Evolutionary conservation across 2,329 filamentous ascomycete species (phyloP).

Genomic region (Berkeleyomyces basicola): DNA sequence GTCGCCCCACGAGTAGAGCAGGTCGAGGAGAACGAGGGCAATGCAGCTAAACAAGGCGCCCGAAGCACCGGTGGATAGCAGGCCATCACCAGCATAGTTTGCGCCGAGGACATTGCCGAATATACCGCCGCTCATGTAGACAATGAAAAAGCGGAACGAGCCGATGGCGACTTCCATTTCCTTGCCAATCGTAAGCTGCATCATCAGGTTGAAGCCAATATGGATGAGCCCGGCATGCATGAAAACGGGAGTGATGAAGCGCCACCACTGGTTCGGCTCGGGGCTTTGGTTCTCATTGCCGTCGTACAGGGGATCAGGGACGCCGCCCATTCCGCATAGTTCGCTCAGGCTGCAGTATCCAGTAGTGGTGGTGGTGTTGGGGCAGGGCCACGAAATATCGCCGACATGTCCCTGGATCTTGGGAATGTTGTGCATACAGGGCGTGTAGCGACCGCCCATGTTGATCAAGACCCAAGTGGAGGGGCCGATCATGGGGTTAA

Average conservation of each 20-base stretch:
- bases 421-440: slow-evolving; percentile 80
- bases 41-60: slow-evolving; percentile 85
- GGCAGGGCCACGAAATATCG: slow-evolving; percentile 56
- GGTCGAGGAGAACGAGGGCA: slow-evolving; percentile 71
- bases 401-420: slow-evolving; percentile 39
- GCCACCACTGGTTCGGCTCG: slow-evolving; percentile 85
- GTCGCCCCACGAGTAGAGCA: slow-evolving; percentile 83
- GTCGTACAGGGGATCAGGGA: slow-evolving; percentile 49
- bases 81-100: slow-evolving; percentile 71
- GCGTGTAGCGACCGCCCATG: slow-evolving; percentile 84
- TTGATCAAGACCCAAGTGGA: slow-evolving; percentile 84
- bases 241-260: slow-evolving; percentile 92
- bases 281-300: slow-evolving; percentile 32
- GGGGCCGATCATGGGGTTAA: slow-evolving; percentile 96
- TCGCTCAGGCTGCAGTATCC: slow-evolving; percentile 55
- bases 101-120: slow-evolving; percentile 92
- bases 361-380: slow-evolving; percentile 51
- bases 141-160: slow-evolving; percentile 68
- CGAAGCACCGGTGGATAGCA: slow-evolving; percentile 76
- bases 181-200: slow-evolving; percentile 75
- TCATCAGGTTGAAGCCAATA: slow-evolving; percentile 85
- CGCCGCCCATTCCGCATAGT: slow-evolving; percentile 68
- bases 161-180: slow-evolving; percentile 92
- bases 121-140: slow-evolving; percentile 82
- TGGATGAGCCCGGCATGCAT: slow-evolving; percentile 87